Evolutionary conservation across 2,329 filamentous ascomycete species (phyloP), one percentile per base, ranked within the genome.

Genomic region (Hypoxylon sp.): DNA sequence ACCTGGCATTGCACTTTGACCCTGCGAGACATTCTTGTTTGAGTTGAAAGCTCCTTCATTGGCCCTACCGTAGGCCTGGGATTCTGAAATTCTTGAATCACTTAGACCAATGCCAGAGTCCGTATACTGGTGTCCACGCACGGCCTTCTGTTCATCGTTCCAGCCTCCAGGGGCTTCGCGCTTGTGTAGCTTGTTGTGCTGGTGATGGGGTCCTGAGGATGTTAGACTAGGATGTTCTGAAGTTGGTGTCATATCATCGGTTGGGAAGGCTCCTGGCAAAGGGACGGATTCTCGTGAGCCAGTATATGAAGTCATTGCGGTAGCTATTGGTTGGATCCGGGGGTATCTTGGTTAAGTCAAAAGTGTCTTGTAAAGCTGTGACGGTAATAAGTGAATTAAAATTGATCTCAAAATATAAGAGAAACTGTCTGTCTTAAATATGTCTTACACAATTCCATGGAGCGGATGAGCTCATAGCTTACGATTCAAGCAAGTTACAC

Each of bases 251-350:
- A 41, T 54, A 9, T 63, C 59, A 16, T 64, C 65, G 23, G 32
- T 45, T 2, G 72, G 72, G 39, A 70, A 74, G 5, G 69, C 64
- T 5, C 70, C 72, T 30, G 72, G 72, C 2, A 60, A 48, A 47
- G 47, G 46, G 7, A 67, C 50, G 3, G 50, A 8, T 34, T 67
- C 61, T 41, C 7, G 39, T 6, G 43, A 14, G 27, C 54, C 54
- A 2, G 55, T 32, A n/a, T 68, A 69, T 25, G 68, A 70, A 65
- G 68, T 67, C 67, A 65, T 70, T 27, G 23, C 48, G n/a, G 19
- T 51, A 46, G 14, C 30, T 59, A 2, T 14, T 5, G 6, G 9
- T 41, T 37, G 11, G 37, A 41, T 30, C 3, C 29, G 21, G 8
- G 45, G 12, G 16, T 53, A 50, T 46, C 29, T 47, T 54, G 34